Conservation (phyloP, 2,329 filamentous ascomycete species). For the Diplodia scrobiculata region DNA sequence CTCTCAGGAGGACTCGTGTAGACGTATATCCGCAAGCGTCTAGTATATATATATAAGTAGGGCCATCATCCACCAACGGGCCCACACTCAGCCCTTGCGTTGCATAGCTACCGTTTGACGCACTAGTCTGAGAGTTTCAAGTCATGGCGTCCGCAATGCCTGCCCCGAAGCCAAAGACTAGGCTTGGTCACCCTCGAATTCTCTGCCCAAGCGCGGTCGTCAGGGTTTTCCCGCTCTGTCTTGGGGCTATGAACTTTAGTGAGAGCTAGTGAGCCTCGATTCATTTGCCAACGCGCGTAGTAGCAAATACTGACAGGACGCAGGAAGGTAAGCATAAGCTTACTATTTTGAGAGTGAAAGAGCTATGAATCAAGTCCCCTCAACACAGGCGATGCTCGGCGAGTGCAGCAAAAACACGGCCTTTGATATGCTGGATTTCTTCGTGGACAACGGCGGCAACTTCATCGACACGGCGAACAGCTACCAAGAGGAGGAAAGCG, state of each 20-base stretch:
- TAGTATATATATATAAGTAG: too few relatives aligned
- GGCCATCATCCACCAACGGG: too few relatives aligned
- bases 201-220: slow-evolving; percentile 57
- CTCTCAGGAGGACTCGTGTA: too few relatives aligned
- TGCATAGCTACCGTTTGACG: too few relatives aligned
- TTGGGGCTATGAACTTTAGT: slow-evolving; percentile 60
- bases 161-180: slow-evolving; percentile 4
- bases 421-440: slow-evolving; percentile 67
- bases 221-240: slow-evolving; percentile 57
- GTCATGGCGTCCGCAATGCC: slow-evolving; percentile 8
- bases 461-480: slow-evolving; percentile 66
- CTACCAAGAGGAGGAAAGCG: slow-evolving; percentile 54
- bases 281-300: neutral
- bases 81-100: too few relatives aligned
- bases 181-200: slow-evolving; percentile 55
- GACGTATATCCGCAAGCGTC: too few relatives aligned
- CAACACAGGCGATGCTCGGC: slow-evolving; percentile 8
- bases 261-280: slow-evolving; percentile 49
- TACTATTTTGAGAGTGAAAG: neutral
- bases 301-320: neutral
- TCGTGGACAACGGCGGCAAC: slow-evolving; percentile 64
- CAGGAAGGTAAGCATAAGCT: slow-evolving; percentile 43
- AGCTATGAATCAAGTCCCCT: neutral
- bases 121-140: too few relatives aligned
- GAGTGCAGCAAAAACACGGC: slow-evolving; percentile 55